Base-by-base conservation (phyloP, 306 rosid genomes). In the Leucaena leucocephala region DNA sequence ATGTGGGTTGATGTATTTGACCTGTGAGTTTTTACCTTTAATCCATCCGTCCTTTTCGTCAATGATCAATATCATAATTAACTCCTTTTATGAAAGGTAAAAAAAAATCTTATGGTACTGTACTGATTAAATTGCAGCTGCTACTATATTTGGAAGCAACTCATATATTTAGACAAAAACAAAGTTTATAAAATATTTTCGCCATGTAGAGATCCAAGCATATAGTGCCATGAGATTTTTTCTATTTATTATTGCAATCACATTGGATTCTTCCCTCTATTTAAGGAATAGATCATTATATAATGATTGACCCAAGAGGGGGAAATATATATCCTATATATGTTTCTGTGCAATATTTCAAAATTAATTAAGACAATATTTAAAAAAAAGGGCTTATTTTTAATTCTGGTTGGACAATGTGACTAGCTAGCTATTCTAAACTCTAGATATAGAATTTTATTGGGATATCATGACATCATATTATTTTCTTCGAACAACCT, bases 41-140 rank as follows among this genome's bases (percentile, higher is more conserved):
- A 19, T 50, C 63, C 44, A 75, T 12, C n/a, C 67, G 52, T 34
- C 36, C 43, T 45, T 71, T 48, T 76, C 67, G 77, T 76, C 77
- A 40, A 62, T 82, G 46, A 65, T 55, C 34, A n/a, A 39, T 54
- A 77, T 73, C 66, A 75, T 71, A 63, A 44, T 33, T 46, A 68
- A 27, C 16, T 57, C 15, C 22, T 75, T 63, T 55, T 14, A 39
- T 11, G 40, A 11, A 64, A 70, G 44, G 65, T 15, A 55, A 15
- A 71, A 55, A 71, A 55, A 42, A 75, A 16, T 76, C 58, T 55
- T 48, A 49, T 57, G 70, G 65, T 48, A 4, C 43, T 19, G 43
- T 77, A 13, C 55, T 39, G 14, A 36, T 67, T 66, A 17, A 39
- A 67, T n/a, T 40, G 5, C 50, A 43, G 71, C 35, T 27, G 27